These are phyloP conservation scores for Solanum hybrid DNA, from an alignment of 305 asterid genomes.

Conservation along the genomic window DNA sequence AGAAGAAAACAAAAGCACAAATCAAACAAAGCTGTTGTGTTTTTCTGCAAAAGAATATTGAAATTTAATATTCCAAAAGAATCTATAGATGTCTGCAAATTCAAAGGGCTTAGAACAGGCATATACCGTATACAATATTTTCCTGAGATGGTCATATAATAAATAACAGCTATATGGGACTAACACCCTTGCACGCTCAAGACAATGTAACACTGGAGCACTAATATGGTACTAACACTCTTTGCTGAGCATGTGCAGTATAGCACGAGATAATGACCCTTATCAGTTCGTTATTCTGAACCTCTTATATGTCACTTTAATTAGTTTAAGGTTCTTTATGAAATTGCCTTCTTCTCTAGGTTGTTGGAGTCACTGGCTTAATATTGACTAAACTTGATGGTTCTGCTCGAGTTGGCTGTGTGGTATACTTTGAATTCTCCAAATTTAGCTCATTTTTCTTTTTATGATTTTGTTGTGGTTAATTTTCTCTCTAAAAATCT, in stretches of 20 bases:
- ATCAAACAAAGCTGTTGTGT: background rate
- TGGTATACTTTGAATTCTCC: conserved; percentile 36
- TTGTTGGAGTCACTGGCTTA: conserved; percentile 89
- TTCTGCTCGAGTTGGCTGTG: conserved; percentile 94
- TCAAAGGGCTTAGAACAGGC: background rate
- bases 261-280: conserved; percentile 44
- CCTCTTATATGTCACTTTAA: background rate
- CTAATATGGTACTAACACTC: too few relatives aligned
- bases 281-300: background rate
- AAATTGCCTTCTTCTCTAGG: conserved; percentile 31
- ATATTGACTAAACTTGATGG: conserved; percentile 92
- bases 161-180: background rate
- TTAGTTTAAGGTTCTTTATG: background rate
- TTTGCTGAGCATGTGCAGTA: too few relatives aligned
- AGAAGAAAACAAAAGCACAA: background rate
- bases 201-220: too few relatives aligned
- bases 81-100: background rate
- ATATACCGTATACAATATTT: background rate
- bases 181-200: background rate
- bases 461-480: background rate
- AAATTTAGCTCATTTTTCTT: background rate
- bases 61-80: background rate
- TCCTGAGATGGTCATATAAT: background rate
- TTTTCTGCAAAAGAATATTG: background rate
- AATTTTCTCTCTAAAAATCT: background rate